Evolutionary conservation across 2,329 filamentous ascomycete genomes (phyloP).

Genomic region (Cladosporium halotolerans): DNA sequence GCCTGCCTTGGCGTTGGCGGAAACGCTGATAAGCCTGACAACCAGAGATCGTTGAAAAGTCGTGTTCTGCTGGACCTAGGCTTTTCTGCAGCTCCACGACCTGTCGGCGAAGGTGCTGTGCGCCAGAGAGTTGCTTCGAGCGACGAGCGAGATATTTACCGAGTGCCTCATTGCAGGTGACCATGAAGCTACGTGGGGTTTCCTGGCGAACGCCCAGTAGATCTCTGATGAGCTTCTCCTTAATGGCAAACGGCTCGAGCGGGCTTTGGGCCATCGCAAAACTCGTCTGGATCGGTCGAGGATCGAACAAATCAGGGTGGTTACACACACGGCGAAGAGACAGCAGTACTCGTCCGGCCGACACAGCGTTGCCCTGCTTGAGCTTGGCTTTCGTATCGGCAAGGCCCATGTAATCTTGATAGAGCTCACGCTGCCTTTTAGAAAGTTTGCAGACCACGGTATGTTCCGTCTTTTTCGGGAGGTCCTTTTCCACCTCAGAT

Average conservation of each 20-base stretch:
- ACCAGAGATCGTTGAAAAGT: conserved; percentile 22
- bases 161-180: conserved; percentile 18
- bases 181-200: conserved; percentile 15
- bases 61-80: conserved; percentile 15
- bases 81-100: conserved; percentile 16
- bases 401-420: conserved; percentile 90
- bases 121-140: conserved; percentile 20
- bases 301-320: conserved; percentile 93
- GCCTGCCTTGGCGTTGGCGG: conserved; percentile 18
- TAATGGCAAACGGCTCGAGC: conserved; percentile 64
- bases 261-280: conserved; percentile 77
- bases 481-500: conserved; percentile 96
- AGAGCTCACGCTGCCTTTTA: conserved; percentile 89
- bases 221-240: conserved; percentile 63
- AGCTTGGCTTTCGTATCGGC: conserved; percentile 84
- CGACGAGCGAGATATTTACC: conserved; percentile 16
- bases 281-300: conserved; percentile 91
- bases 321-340: conserved; percentile 97
- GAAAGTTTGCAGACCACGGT: conserved; percentile 93
- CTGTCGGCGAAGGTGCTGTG: conserved; percentile 17
- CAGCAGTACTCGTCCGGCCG: conserved; percentile 98
- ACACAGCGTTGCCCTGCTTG: conserved; percentile 89
- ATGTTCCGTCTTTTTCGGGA: conserved; percentile 96
- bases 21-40: conserved; percentile 22
- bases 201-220: conserved; percentile 28